Conservation (phyloP, 1,284 basidiomycete species). For the Rhodotorula sp. region DNA sequence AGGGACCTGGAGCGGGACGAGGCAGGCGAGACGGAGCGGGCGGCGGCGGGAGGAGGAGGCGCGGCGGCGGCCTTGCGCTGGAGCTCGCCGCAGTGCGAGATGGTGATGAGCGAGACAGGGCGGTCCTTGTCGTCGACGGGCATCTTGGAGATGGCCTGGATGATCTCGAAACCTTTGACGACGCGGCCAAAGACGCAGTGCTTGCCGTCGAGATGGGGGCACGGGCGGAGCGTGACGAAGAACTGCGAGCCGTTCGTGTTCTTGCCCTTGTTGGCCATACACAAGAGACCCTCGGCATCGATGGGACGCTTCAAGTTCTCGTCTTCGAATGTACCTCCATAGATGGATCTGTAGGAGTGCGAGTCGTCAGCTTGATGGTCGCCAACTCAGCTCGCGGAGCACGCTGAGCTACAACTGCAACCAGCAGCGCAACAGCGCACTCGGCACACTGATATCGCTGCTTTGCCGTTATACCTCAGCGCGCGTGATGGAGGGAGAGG, state of each 20-base stretch:
- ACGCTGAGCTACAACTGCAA: too few species aligned
- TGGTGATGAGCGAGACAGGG: constrained; percentile 69
- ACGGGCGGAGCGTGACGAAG: constrained; percentile 74
- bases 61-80: constrained; percentile 54
- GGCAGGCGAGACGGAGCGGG: not conserved
- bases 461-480: too few species aligned
- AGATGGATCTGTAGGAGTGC: not conserved
- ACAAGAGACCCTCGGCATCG: constrained; percentile 60
- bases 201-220: constrained; percentile 55
- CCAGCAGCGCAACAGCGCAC: too few species aligned
- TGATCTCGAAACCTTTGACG: constrained; percentile 54
- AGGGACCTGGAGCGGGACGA: constrained; percentile 21
- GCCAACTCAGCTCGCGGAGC: too few species aligned
- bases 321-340: constrained; percentile 53
- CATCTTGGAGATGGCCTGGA: constrained; percentile 54
- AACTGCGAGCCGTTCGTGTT: constrained; percentile 77
- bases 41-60: not conserved
- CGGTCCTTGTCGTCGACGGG: constrained; percentile 56
- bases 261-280: constrained; percentile 36
- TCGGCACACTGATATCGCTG: too few species aligned
- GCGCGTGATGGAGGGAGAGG: not conserved
- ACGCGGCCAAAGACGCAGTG: constrained; percentile 57
- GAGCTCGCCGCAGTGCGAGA: constrained; percentile 80
- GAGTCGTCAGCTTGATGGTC: not conserved
- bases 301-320: constrained; percentile 69